Conservation (phyloP, 148 eudicot genomes). For the Pharnaceum exiguum region DNA sequence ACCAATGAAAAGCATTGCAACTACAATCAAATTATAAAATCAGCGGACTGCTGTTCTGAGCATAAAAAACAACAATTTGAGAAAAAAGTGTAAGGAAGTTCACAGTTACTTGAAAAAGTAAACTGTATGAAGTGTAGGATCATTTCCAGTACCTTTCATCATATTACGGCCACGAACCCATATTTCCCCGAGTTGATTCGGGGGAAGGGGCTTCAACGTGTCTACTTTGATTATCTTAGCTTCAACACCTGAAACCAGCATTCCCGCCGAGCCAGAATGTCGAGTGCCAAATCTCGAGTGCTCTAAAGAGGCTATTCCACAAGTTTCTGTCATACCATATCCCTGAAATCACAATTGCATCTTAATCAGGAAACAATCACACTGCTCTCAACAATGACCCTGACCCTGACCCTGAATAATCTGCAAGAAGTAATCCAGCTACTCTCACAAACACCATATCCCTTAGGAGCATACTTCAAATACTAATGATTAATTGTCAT, state of each 20-base stretch:
- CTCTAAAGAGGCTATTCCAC: conserved; percentile 57
- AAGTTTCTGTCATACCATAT: conserved; percentile 87
- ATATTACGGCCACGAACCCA: conserved; percentile 78
- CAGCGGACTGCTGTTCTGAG: too few relatives aligned
- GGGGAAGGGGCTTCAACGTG: conserved; percentile 64
- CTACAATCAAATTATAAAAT: too few relatives aligned
- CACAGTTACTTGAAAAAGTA: neutral
- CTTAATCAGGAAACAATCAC: conserved; percentile 1
- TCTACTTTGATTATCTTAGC: conserved; percentile 56
- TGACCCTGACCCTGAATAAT: neutral
- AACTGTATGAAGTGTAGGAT: neutral
- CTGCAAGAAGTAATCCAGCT: neutral
- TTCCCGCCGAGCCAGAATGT: conserved; percentile 73
- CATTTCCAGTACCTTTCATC: conserved; percentile 54
- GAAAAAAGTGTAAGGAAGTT: neutral
- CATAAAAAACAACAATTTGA: too few relatives aligned
- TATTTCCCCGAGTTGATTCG: conserved; percentile 65
- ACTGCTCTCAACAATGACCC: neutral
- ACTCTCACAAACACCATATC: too few relatives aligned
- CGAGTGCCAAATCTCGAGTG: conserved; percentile 40
- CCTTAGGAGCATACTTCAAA: too few relatives aligned
- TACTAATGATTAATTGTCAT: too few relatives aligned
- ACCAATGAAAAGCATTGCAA: too few relatives aligned
- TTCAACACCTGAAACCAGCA: conserved; percentile 61
- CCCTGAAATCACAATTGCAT: conserved; percentile 44